Conservation (phyloP, 1,284 basidiomycete species). For the Cutaneotrichosporon sp. region DNA sequence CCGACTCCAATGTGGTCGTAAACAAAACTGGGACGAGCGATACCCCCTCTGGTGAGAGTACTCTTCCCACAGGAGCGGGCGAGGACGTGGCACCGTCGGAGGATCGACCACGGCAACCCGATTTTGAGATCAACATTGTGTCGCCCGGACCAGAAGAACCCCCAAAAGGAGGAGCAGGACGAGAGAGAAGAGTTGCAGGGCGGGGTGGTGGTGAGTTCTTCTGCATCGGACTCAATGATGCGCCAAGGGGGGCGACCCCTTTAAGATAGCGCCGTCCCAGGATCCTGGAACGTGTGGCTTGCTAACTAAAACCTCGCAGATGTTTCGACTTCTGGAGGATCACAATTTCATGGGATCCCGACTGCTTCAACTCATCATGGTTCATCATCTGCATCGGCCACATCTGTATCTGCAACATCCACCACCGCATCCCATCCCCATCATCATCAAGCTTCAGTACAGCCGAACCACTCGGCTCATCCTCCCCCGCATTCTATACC, state of each 20-base stretch:
- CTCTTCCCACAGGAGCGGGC: not conserved
- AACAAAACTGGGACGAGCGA: not conserved
- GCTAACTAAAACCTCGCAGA: not conserved
- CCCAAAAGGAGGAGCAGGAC: too few species aligned
- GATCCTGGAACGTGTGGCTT: too few species aligned
- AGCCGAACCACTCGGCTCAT: not conserved
- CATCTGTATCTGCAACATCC: not conserved
- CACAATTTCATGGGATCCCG: too few species aligned
- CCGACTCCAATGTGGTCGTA: constrained; percentile 1
- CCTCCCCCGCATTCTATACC: not conserved
- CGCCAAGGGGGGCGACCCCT: too few species aligned
- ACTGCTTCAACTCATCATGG: not conserved
- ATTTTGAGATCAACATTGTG: not conserved
- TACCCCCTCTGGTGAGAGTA: not conserved
- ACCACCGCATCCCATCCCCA: not conserved
- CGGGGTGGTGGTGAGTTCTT: too few species aligned
- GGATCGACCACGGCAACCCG: too few species aligned
- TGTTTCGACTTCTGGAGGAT: too few species aligned
- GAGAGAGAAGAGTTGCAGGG: too few species aligned
- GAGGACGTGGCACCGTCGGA: too few species aligned
- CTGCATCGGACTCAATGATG: too few species aligned
- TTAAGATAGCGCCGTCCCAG: too few species aligned
- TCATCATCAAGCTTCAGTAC: not conserved
- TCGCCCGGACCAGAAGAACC: not conserved
- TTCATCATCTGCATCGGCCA: not conserved